Evolutionary conservation across 441 rosid species (phyloP).

Genomic region (California macrophylla): DNA sequence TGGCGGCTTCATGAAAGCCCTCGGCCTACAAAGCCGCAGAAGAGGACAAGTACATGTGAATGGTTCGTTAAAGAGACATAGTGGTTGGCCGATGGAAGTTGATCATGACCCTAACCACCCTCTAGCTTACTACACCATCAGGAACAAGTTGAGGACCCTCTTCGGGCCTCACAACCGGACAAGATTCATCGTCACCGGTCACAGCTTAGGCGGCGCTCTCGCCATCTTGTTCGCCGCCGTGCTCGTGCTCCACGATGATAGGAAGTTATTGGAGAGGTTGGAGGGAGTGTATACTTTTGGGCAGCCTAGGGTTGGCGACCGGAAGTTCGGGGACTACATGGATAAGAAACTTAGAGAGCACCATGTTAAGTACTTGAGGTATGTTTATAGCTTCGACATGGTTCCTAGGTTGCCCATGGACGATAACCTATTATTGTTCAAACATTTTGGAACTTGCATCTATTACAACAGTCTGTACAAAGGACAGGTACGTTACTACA

Average conservation of each 20-base stretch:
- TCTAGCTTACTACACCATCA: constrained; percentile 42
- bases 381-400: constrained; percentile 50
- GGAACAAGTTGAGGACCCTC: constrained; percentile 32
- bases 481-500: constrained; percentile 29
- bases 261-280: constrained; percentile 33
- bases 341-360: constrained; percentile 27
- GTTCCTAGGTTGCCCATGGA: constrained; percentile 66
- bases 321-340: constrained; percentile 38
- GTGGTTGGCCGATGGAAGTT: constrained; percentile 30
- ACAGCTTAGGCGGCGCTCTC: constrained; percentile 60
- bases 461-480: constrained; percentile 37
- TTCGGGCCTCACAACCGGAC: constrained; percentile 22
- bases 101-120: not conserved
- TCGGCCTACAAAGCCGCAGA: constrained; percentile 30
- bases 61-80: not conserved
- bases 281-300: constrained; percentile 54
- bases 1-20: constrained; percentile 48
- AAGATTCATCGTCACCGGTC: constrained; percentile 45
- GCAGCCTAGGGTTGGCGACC: constrained; percentile 67
- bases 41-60: not conserved
- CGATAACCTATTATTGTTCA: constrained; percentile 42
- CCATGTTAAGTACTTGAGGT: constrained; percentile 30
- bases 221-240: constrained; percentile 49
- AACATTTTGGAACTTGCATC: constrained; percentile 56
- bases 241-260: constrained; percentile 39